phyloP scores from a whole-genome alignment of 805 yeast species.

The Cyberlindnera mycetangii region DNA sequence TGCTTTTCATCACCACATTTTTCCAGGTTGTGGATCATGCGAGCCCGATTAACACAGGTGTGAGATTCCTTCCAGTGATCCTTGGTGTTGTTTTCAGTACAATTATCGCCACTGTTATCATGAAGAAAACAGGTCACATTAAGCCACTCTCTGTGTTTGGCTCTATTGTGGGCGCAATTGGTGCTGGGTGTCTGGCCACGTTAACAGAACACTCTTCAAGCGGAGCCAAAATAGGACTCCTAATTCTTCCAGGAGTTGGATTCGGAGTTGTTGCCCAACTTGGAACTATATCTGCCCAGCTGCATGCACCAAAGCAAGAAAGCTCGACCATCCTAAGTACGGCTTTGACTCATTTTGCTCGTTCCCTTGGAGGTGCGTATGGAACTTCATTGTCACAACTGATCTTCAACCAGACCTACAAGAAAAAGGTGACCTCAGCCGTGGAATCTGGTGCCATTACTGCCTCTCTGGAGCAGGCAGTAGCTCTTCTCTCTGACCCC shows the following conservation, averaged over 20 bases:
- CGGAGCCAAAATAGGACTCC: constrained; percentile 33
- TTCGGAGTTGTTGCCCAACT: constrained; percentile 35
- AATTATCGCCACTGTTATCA: constrained; percentile 26
- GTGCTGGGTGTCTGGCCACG: constrained; percentile 35
- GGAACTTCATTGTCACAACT: constrained; percentile 41
- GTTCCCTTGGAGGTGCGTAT: constrained; percentile 46
- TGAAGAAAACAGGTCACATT: constrained; percentile 32
- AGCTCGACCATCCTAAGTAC: constrained; percentile 49
- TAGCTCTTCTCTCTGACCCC: background rate
- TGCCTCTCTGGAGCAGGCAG: background rate
- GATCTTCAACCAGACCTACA: constrained; percentile 31
- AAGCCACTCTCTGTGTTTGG: constrained; percentile 34
- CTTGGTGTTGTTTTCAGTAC: constrained; percentile 32
- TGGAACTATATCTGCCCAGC: constrained; percentile 37
- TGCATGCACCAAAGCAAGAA: constrained; percentile 47
- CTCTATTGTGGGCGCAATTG: constrained; percentile 29
- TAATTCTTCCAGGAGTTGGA: constrained; percentile 36
- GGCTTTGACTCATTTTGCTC: constrained; percentile 39
- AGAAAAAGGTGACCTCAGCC: background rate
- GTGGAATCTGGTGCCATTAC: background rate
- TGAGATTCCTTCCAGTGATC: constrained; percentile 41
- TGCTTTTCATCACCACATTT: constrained; percentile 13
- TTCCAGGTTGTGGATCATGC: constrained; percentile 32
- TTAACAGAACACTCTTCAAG: constrained; percentile 30
- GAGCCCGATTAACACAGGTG: constrained; percentile 42